These are phyloP conservation scores for Pseudogymnoascus sp. DNA, from an alignment of 2,329 filamentous ascomycete genomes.

Conservation along the genomic window DNA sequence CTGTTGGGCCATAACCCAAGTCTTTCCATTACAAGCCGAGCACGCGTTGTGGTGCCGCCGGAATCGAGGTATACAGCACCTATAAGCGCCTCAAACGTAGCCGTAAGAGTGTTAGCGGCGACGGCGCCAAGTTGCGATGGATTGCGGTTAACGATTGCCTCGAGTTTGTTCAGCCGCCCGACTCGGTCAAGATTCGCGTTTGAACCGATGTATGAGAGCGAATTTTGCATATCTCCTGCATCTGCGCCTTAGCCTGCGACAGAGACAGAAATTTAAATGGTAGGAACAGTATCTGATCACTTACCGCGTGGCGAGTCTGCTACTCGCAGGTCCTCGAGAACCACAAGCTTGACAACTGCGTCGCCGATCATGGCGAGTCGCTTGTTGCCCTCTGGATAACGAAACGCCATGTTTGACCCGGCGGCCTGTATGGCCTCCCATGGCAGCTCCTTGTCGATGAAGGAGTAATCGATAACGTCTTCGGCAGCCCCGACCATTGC, in stretches of 20 bases:
- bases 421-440: neutral
- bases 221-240: neutral
- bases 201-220: no score
- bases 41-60: no score
- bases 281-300: neutral
- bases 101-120: no score
- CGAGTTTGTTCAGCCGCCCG: no score
- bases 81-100: no score
- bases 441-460: neutral
- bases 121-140: no score
- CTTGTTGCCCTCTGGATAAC: neutral
- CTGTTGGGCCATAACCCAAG: no score
- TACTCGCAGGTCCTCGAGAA: neutral
- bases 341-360: neutral
- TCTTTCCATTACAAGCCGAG: no score
- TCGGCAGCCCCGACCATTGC: neutral
- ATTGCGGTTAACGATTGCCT: no score
- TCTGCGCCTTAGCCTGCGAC: neutral
- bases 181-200: no score
- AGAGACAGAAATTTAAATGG: neutral
- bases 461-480: constrained; percentile 9
- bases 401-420: neutral
- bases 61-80: no score
- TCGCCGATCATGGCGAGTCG: neutral
- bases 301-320: neutral